Evolutionary conservation across 208 protist species (phyloP).

Genomic region (Leishmania major): DNA sequence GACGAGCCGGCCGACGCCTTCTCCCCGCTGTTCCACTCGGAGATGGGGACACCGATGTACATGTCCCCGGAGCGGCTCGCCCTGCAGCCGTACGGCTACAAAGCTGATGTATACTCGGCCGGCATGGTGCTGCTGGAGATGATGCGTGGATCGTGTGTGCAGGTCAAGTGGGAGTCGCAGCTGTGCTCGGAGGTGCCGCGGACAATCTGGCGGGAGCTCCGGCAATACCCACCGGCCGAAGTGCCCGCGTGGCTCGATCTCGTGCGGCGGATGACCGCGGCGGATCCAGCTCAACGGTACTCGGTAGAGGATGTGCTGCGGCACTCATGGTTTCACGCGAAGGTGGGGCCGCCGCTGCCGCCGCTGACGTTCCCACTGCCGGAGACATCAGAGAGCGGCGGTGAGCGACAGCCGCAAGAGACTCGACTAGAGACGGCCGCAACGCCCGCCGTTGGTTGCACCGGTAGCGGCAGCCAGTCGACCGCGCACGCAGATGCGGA

Average conservation of each 20-base stretch:
- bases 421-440: neutral
- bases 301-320: slow-evolving; percentile 62
- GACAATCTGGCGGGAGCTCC: slow-evolving; percentile 27
- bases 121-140: slow-evolving; percentile 87
- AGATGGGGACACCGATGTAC: slow-evolving; percentile 69
- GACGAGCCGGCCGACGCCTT: neutral
- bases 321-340: slow-evolving; percentile 60
- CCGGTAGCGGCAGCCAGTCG: neutral
- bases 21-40: slow-evolving; percentile 53
- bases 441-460: neutral
- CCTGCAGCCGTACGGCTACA: slow-evolving; percentile 60
- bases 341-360: slow-evolving; percentile 18
- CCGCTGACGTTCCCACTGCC: slow-evolving; percentile 26
- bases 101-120: slow-evolving; percentile 77
- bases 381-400: slow-evolving; percentile 4
- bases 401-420: neutral
- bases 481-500: neutral
- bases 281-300: slow-evolving; percentile 52
- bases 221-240: slow-evolving; percentile 19
- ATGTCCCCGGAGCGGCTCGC: slow-evolving; percentile 77
- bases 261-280: slow-evolving; percentile 59
- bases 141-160: slow-evolving; percentile 54
- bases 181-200: slow-evolving; percentile 32
- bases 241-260: slow-evolving; percentile 53
- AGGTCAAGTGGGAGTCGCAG: slow-evolving; percentile 38